phyloP scores from a whole-genome alignment of 768 basidiomycete genomes.

The Cantharellus anzutake region DNA sequence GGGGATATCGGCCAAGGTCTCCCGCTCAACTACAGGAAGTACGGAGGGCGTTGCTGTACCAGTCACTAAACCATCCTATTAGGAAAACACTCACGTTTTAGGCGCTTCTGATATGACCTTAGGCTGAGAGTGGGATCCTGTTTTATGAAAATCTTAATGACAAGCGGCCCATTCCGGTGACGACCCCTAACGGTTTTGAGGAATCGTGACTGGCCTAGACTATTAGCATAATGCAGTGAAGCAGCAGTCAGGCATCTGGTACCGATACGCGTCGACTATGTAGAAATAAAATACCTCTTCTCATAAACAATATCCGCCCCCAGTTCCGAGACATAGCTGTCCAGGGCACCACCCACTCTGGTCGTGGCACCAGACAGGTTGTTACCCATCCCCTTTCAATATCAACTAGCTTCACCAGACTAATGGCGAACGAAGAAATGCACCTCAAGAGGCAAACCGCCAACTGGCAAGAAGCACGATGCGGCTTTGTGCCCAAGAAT shows the following conservation, averaged over 20 bases:
- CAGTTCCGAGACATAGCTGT: constrained; percentile 81
- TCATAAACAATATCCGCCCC: constrained; percentile 79
- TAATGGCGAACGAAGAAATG: neutral
- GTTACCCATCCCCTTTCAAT: constrained; percentile 43
- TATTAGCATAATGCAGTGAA: constrained; percentile 12
- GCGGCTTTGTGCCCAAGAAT: too few species aligned
- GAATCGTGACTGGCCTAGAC: constrained; percentile 52
- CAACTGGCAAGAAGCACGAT: neutral
- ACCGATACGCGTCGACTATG: neutral
- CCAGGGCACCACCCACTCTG: constrained; percentile 60
- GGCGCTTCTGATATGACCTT: constrained; percentile 46
- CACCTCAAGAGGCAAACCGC: neutral
- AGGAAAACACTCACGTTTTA: constrained; percentile 36
- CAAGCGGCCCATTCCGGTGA: constrained; percentile 24
- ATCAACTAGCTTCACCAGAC: neutral
- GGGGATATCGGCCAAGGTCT: constrained; percentile 61
- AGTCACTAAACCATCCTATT: neutral
- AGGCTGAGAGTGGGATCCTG: constrained; percentile 73
- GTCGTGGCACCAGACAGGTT: constrained; percentile 48
- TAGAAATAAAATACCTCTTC: constrained; percentile 41
- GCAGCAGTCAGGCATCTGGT: neutral
- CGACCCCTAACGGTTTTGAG: constrained; percentile 29
- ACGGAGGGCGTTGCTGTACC: neutral
- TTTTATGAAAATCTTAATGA: constrained; percentile 88
- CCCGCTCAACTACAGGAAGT: constrained; percentile 49